These are phyloP conservation scores for Rhizophagus clarus DNA, from an alignment of 192 early-diverging fungal species.

Conservation along the genomic window DNA sequence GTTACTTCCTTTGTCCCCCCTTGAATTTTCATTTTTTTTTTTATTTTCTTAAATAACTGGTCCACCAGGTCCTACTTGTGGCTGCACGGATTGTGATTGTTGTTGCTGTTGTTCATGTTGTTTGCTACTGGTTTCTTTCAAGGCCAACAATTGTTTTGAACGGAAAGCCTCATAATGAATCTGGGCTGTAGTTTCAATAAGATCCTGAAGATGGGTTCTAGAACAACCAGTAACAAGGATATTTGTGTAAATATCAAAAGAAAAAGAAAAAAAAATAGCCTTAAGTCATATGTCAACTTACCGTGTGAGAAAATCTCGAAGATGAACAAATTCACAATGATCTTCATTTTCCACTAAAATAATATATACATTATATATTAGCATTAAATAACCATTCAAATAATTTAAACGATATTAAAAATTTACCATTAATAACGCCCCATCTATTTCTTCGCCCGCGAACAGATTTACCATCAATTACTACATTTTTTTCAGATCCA, in stretches of 20 bases:
- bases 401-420: neutral
- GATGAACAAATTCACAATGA: slow-evolving; percentile 93
- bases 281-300: neutral
- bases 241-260: neutral
- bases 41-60: slow-evolving; percentile 10
- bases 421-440: slow-evolving; percentile 82
- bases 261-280: neutral
- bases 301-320: slow-evolving; percentile 85
- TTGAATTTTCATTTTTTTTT: neutral
- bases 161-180: slow-evolving; percentile 98
- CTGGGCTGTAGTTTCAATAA: slow-evolving; percentile 92
- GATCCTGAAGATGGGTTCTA: slow-evolving; percentile 93
- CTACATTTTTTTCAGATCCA: slow-evolving; percentile 86
- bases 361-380: neutral
- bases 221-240: neutral
- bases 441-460: slow-evolving; percentile 87
- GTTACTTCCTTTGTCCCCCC: neutral
- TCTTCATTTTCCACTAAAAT: slow-evolving; percentile 85
- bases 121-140: slow-evolving; percentile 49
- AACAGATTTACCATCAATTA: slow-evolving; percentile 84
- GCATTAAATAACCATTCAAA: neutral
- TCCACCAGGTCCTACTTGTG: slow-evolving; percentile 11
- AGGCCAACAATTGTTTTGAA: slow-evolving; percentile 64
- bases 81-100: slow-evolving; percentile 12
- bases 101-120: slow-evolving; percentile 45